Evolutionary conservation across 2,329 filamentous ascomycete genomes (phyloP), one percentile per base, ranked within the genome.

Genomic region (Parafenestella ontariensis): DNA sequence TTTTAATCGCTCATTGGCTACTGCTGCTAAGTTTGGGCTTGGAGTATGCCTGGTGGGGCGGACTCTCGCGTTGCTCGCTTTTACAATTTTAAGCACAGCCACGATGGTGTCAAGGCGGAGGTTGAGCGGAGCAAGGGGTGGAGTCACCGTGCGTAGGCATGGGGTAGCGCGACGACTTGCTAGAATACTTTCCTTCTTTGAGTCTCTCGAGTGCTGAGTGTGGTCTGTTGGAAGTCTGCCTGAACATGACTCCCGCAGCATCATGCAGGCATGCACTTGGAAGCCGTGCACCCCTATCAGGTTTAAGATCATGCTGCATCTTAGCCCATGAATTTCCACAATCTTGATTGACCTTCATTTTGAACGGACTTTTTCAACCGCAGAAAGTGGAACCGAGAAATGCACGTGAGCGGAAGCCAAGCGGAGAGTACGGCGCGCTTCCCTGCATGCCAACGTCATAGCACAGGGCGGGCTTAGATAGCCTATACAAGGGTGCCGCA

Each of bases 31-130:
- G 46, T 28, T 24, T 23, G 21, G 17, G 13, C 43, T 45, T 21
- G 33, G 23, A 46, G 37, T 48, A 20, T 37, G 61, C 55, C 56
- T 59, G 44, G 53, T 45, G 41, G 49, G 48, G 53, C 56, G 36
- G 46, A 52, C 15, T 43, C 28, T 62, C 58, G 61, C 50, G 54
- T 59, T 54, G 23, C 51, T 61, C 61, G 56, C 51, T 50, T 58
- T 53, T 9, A 18, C 5, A 42, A 42, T 63, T 58, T 51, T 33
- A 60, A 40, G 54, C 59, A 60, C 49, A 46, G 59, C 59, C 57
- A 46, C 46, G 20, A 28, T 9, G 3, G 58, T 62, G 49, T 28
- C 13, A 10, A 42, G 40, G 18, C 9, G 40, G 23, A 42, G n/a
- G n/a, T n/a, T n/a, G n/a, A n/a, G n/a, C n/a, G n/a, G n/a, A n/a